These are phyloP conservation scores for Xylaria telfairii DNA, from an alignment of 495 filamentous ascomycete species.

Conservation along the genomic window DNA sequence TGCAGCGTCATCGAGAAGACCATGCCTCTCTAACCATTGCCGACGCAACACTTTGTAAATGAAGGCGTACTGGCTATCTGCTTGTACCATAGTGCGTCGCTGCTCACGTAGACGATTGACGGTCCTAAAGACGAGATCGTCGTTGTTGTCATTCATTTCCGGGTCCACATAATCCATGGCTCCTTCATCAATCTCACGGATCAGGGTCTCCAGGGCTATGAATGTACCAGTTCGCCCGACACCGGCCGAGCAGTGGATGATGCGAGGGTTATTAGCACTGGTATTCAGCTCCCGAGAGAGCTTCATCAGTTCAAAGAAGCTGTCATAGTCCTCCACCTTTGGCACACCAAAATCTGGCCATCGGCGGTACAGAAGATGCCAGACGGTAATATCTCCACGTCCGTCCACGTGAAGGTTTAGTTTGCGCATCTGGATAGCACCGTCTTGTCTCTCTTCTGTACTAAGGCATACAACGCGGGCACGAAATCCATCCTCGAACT, in stretches of 20 bases:
- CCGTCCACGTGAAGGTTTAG: constrained; percentile 53
- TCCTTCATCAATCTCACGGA: constrained; percentile 80
- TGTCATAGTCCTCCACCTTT: constrained; percentile 75
- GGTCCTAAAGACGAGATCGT: constrained; percentile 66
- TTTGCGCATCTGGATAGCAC: constrained; percentile 61
- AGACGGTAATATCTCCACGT: constrained; percentile 64
- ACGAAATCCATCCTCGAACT: constrained; percentile 67
- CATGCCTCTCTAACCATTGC: constrained; percentile 66
- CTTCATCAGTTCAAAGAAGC: constrained; percentile 78
- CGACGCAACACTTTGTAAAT: constrained; percentile 87
- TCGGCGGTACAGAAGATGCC: constrained; percentile 87
- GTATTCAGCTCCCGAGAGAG: constrained; percentile 74
- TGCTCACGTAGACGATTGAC: constrained; percentile 88
- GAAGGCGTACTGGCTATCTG: constrained; percentile 83
- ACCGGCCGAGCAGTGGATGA: constrained; percentile 93
- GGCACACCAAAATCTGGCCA: constrained; percentile 97
- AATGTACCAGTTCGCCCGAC: constrained; percentile 96
- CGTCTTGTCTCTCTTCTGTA: constrained; percentile 54
- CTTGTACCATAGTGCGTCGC: constrained; percentile 95
- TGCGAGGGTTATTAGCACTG: constrained; percentile 72
- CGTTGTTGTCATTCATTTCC: constrained; percentile 31
- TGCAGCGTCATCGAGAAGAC: constrained; percentile 30
- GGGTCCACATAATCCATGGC: constrained; percentile 58
- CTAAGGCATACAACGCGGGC: constrained; percentile 59
- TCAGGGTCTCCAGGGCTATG: constrained; percentile 89